Evolutionary conservation across 805 yeast genomes (phyloP).

Genomic region (Sugiyamaella boreocaroliniensis): DNA sequence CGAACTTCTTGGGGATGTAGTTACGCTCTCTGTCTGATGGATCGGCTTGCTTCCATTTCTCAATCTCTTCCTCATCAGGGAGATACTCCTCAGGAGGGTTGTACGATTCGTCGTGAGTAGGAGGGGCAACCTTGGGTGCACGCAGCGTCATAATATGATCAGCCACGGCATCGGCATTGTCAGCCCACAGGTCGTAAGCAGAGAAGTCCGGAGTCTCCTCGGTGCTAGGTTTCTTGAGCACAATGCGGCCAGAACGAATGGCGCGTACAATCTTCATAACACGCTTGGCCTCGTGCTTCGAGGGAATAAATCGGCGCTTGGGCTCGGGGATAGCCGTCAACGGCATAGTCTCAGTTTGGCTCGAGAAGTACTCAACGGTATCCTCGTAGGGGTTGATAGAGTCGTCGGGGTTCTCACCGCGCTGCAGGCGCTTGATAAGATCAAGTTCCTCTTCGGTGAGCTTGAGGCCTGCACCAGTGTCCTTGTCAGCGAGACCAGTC

Average conservation of each 20-base stretch:
- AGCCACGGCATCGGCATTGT: conserved; percentile 47
- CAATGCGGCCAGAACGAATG: conserved; percentile 89
- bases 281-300: conserved; percentile 93
- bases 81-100: conserved; percentile 97
- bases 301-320: conserved; percentile 91
- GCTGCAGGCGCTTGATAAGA: conserved; percentile 76
- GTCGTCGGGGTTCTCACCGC: conserved; percentile 77
- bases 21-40: conserved; percentile 73
- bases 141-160: conserved; percentile 88
- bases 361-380: conserved; percentile 90
- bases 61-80: conserved; percentile 67
- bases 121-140: conserved; percentile 94
- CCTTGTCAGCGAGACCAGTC: conserved; percentile 91
- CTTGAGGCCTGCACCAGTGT: conserved; percentile 80
- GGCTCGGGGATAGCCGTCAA: conserved; percentile 94
- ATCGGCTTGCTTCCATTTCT: conserved; percentile 61
- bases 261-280: conserved; percentile 95
- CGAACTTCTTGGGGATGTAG: conserved; percentile 75
- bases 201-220: conserved; percentile 43
- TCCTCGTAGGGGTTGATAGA: conserved; percentile 85
- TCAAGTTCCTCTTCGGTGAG: conserved; percentile 83
- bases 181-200: conserved; percentile 79
- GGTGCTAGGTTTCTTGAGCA: conserved; percentile 54
- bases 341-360: conserved; percentile 81
- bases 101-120: conserved; percentile 92